Evolutionary conservation across 768 basidiomycete species (phyloP), one percentile per base, ranked within the genome.

Genomic region (Boletus rex-veris): DNA sequence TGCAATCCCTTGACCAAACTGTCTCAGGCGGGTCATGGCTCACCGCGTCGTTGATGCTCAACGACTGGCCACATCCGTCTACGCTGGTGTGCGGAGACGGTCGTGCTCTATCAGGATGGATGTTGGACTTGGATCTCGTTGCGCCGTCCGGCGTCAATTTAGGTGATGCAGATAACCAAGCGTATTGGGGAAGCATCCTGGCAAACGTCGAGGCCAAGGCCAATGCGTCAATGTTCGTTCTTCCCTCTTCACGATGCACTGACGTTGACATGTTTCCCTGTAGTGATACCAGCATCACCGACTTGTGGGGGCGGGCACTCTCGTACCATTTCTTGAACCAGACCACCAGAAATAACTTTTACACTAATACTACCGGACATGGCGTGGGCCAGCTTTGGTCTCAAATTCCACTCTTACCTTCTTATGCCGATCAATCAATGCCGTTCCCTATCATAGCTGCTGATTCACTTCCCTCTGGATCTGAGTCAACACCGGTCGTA

Each of bases 331-430:
- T 90, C 60, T 71, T 86, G 53, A 88, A 84, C 62, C 80, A 82
- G 48, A 90, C 87, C 0, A 74, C 76, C 7, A 71, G 76, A 15
- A 52, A 50, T 10, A 83, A 87, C 61, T 83, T 88, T 61, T 85
- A 82, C 67, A 79, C 80, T 2, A 80, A 83, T 44, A 66, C 76
- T 40, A 73, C 80, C 1, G 73, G 75, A 7, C 87, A 90, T 56
- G 86, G 86, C n/a, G 83, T 85, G n/a, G 87, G 86, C 6, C 79
- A 85, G 52, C 75, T 86, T 10, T 85, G 85, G 81, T 86, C 85
- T 3, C 63, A 80, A 14, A 76, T 87, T 35, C 74, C 79, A 2
- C 58, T 62, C 19, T 74, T 82, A 12, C 74, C 81, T 0, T 72
- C 79, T 7, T 89, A 81, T 68, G 72, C 77, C 60, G 71, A 74